Percentiles rank a stretch among this genome's conserved stretches.
Evolutionary conservation across 2,329 filamentous ascomycete genomes (phyloP).

Genomic region (Huntiella decipiens): DNA sequence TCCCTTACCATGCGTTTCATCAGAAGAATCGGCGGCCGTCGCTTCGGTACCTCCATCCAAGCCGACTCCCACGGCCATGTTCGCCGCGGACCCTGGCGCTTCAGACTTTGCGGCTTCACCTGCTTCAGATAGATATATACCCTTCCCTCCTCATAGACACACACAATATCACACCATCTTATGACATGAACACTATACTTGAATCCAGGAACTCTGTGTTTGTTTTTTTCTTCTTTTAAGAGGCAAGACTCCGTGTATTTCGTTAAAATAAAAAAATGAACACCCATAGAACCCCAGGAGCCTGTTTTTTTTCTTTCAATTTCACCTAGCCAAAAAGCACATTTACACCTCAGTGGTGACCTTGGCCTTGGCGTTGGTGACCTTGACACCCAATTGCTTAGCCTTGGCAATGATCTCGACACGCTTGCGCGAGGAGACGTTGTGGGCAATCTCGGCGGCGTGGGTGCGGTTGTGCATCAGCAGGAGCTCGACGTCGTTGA

Average conservation of each 20-base stretch:
- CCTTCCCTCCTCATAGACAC: not conserved
- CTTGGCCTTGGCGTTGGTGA: slow-evolving; percentile 98
- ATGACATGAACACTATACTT: not conserved
- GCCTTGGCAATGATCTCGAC: slow-evolving; percentile 94
- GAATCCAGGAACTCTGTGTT: slow-evolving; percentile 10
- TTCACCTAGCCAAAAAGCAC: slow-evolving; percentile 10
- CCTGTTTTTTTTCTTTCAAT: slow-evolving; percentile 11
- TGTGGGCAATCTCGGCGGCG: slow-evolving; percentile 96
- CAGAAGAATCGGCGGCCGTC: slow-evolving; percentile 27
- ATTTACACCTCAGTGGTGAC: slow-evolving; percentile 80
- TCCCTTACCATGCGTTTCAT: slow-evolving; percentile 29
- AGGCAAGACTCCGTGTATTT: slow-evolving; percentile 12
- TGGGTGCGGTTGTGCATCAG: slow-evolving; percentile 99
- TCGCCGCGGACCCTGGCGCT: slow-evolving; percentile 30
- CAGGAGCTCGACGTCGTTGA: slow-evolving; percentile 86
- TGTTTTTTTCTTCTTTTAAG: slow-evolving; percentile 10
- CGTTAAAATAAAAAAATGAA: slow-evolving; percentile 11
- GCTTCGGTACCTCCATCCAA: slow-evolving; percentile 30
- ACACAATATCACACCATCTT: not conserved
- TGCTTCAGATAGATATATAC: slow-evolving; percentile 25
- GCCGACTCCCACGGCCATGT: slow-evolving; percentile 24
- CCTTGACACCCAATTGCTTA: slow-evolving; percentile 98
- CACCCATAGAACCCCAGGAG: slow-evolving; percentile 12
- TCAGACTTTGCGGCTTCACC: slow-evolving; percentile 30
- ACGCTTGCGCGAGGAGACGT: slow-evolving; percentile 96